phyloP scores from a whole-genome alignment of 805 yeast species.

The Hanseniaspora pseudoguilliermondii region DNA sequence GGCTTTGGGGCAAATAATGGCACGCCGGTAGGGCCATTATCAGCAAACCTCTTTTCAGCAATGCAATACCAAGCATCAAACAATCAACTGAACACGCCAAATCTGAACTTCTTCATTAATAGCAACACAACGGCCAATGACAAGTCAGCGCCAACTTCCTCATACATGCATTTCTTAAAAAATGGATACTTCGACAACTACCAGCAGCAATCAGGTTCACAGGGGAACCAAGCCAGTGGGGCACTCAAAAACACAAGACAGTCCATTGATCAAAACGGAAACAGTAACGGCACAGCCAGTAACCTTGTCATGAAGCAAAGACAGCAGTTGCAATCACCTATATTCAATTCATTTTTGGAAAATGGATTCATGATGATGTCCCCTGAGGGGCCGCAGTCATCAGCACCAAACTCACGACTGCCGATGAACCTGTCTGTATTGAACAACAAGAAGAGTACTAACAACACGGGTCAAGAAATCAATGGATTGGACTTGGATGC shows the following conservation, averaged over 20 bases:
- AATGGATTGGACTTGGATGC: background rate
- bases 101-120: slow-evolving; percentile 5
- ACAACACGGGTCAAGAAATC: background rate
- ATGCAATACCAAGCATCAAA: slow-evolving; percentile 4
- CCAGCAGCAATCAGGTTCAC: background rate
- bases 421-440: background rate
- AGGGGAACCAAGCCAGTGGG: background rate
- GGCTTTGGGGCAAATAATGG: background rate
- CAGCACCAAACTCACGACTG: background rate
- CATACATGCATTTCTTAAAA: background rate
- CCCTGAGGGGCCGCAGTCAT: slow-evolving; percentile 1
- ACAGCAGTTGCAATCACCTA: slow-evolving; percentile 5
- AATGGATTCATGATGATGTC: slow-evolving; percentile 10
- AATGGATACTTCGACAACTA: background rate
- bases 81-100: slow-evolving; percentile 10
- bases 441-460: background rate
- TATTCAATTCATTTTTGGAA: slow-evolving; percentile 4
- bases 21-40: slow-evolving; percentile 2
- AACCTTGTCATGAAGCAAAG: background rate
- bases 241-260: background rate
- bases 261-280: background rate
- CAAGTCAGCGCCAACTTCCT: background rate
- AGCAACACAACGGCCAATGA: background rate
- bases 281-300: background rate
- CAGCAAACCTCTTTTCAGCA: slow-evolving; percentile 10